These are phyloP conservation scores for Alternaria dauci DNA, from an alignment of 2,329 filamentous ascomycete genomes.

Conservation along the genomic window DNA sequence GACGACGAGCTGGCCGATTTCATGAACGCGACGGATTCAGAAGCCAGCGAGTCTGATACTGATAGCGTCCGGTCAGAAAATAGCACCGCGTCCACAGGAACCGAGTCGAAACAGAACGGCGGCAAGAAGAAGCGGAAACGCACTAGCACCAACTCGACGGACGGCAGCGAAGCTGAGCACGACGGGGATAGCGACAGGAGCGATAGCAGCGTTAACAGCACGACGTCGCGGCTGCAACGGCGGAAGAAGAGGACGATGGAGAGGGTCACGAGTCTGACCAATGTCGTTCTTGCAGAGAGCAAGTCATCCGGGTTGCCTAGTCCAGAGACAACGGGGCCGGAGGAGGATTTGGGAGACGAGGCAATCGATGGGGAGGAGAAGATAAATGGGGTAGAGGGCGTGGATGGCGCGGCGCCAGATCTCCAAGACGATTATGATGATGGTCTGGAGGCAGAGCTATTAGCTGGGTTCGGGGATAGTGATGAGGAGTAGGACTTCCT, in stretches of 20 bases:
- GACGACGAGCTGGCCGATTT: conserved; percentile 82
- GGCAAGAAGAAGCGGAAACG: conserved; percentile 51
- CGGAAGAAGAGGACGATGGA: conserved; percentile 59
- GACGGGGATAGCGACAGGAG: conserved; percentile 50
- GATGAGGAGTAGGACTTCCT: conserved; percentile 22
- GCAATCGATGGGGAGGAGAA: conserved; percentile 56
- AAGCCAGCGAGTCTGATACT: conserved; percentile 42
- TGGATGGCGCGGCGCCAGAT: conserved; percentile 38
- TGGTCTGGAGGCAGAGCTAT: conserved; percentile 54
- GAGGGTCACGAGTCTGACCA: conserved; percentile 57
- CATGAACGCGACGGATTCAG: conserved; percentile 59
- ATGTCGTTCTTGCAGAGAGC: conserved; percentile 50
- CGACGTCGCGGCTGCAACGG: conserved; percentile 55
- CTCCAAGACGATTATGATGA: conserved; percentile 65
- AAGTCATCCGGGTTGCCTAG: conserved; percentile 51
- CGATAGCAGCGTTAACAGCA: conserved; percentile 47
- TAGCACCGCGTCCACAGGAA: conserved; percentile 22
- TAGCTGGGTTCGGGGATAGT: conserved; percentile 45
- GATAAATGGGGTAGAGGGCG: conserved; percentile 34
- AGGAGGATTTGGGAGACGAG: conserved; percentile 54
- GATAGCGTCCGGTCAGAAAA: conserved; percentile 46
- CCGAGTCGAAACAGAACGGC: conserved; percentile 28
- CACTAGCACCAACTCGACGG: conserved; percentile 40
- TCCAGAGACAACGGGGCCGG: conserved; percentile 51
- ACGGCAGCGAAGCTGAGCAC: conserved; percentile 49